Evolutionary conservation across 106 monocot species (phyloP).

Genomic region (Dendrobium catenatum): DNA sequence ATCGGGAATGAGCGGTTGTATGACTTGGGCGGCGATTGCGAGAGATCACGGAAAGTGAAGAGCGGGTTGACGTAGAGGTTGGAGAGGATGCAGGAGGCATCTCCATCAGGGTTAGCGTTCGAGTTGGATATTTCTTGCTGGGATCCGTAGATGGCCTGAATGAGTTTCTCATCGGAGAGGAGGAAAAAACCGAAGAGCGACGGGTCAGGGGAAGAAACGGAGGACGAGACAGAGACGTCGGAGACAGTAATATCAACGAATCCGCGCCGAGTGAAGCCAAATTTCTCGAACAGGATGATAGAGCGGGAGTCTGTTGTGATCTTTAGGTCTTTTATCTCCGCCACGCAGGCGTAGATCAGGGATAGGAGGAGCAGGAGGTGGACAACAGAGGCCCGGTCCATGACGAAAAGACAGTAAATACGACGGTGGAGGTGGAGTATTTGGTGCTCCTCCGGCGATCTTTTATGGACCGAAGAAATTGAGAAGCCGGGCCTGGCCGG

Average conservation of each 20-base stretch:
- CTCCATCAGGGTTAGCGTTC: constrained; percentile 15
- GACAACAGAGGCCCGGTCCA: constrained; percentile 8
- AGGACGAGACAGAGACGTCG: constrained; percentile 26
- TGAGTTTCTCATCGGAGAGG: constrained; percentile 60
- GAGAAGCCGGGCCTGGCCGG: neutral
- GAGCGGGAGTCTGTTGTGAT: constrained; percentile 51
- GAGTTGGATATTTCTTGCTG: constrained; percentile 14
- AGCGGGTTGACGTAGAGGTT: constrained; percentile 42
- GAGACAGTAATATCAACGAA: constrained; percentile 44
- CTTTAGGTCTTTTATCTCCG: constrained; percentile 68
- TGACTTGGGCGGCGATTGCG: constrained; percentile 1
- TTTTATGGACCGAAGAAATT: neutral
- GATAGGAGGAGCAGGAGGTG: constrained; percentile 21
- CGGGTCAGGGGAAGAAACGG: constrained; percentile 30
- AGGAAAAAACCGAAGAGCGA: constrained; percentile 71
- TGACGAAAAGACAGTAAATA: neutral
- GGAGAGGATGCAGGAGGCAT: constrained; percentile 45
- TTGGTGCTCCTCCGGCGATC: neutral
- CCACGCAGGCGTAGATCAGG: constrained; percentile 23
- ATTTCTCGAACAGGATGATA: constrained; percentile 77
- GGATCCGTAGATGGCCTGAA: constrained; percentile 49
- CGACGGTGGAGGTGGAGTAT: neutral
- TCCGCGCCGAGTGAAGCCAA: constrained; percentile 59
- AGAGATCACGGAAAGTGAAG: constrained; percentile 62
- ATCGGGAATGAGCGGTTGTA: constrained; percentile 47